Evolutionary conservation across 352 stramenopile genomes (phyloP).

Genomic region (Phytopythium aichiense): DNA sequence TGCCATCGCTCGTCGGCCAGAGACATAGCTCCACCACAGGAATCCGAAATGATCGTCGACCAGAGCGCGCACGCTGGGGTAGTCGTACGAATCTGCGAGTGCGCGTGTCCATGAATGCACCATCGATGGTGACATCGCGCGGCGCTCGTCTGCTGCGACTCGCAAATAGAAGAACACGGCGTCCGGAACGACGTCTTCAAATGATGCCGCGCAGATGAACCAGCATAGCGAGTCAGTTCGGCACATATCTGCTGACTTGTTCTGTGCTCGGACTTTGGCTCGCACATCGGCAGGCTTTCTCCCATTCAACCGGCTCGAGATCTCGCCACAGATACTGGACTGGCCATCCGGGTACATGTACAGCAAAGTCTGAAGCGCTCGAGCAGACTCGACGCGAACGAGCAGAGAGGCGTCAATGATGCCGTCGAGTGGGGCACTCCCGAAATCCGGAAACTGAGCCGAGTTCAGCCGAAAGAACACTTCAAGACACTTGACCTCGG

Average conservation of each 20-base stretch:
- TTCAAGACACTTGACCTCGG: conserved; percentile 51
- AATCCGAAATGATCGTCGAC: conserved; percentile 65
- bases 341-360: conserved; percentile 80
- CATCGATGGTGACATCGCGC: conserved; percentile 35
- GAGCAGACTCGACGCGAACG: conserved; percentile 48
- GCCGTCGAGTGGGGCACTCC: conserved; percentile 37
- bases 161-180: conserved; percentile 48
- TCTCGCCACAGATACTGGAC: conserved; percentile 1
- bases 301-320: conserved; percentile 3
- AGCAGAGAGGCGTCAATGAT: conserved; percentile 48
- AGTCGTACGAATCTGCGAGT: conserved; percentile 47
- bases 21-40: conserved; percentile 40
- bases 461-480: conserved; percentile 63
- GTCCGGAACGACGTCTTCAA: conserved; percentile 41
- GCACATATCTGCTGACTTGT: conserved; percentile 21
- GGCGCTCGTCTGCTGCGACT: conserved; percentile 30
- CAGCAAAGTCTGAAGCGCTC: conserved; percentile 59
- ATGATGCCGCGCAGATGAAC: conserved; percentile 67
- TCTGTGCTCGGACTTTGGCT: conserved; percentile 1
- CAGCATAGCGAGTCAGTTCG: conserved; percentile 36
- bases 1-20: not conserved
- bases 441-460: conserved; percentile 48
- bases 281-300: conserved; percentile 6
- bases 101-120: conserved; percentile 40
- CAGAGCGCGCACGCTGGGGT: conserved; percentile 32